Conservation (phyloP, 768 basidiomycete species). For the Gloeopeniophorella convolvens region DNA sequence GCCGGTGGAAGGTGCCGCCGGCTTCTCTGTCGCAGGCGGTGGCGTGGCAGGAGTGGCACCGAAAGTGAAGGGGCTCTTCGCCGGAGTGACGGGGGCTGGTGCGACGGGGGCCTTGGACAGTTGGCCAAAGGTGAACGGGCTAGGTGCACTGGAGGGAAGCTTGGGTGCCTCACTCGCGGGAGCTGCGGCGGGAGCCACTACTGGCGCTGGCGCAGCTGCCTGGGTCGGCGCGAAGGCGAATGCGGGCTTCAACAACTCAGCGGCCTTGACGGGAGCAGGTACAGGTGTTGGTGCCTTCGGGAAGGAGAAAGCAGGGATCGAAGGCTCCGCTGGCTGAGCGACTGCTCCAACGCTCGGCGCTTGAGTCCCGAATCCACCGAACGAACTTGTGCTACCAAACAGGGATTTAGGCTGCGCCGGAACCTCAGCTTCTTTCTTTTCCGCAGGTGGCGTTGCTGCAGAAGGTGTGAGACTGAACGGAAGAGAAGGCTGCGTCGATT, state of each 20-base stretch:
- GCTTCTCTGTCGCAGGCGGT: slow-evolving; percentile 1
- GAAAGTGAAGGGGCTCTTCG: slow-evolving; percentile 18
- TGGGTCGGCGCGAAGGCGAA: slow-evolving; percentile 4
- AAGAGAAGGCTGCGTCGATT: slow-evolving; percentile 3
- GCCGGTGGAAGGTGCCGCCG: slow-evolving; percentile 5
- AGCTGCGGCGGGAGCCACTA: neutral
- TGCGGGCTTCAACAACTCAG: slow-evolving; percentile 12
- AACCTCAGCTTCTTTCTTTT: slow-evolving; percentile 1
- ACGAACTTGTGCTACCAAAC: slow-evolving; percentile 6
- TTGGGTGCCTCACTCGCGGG: slow-evolving; percentile 2
- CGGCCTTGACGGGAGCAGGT: neutral
- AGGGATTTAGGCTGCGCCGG: slow-evolving; percentile 1
- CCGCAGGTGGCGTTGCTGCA: neutral
- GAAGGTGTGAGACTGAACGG: slow-evolving; percentile 13
- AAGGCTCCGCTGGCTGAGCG: neutral
- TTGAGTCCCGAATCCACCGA: slow-evolving; percentile 13
- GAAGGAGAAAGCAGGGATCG: slow-evolving; percentile 10
- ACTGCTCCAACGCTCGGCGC: neutral
- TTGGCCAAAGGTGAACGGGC: slow-evolving; percentile 2
- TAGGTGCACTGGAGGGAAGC: neutral
- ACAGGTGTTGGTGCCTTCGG: neutral
- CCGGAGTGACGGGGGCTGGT: neutral
- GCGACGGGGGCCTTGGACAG: neutral
- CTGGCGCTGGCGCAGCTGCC: neutral
- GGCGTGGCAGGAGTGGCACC: slow-evolving; percentile 18